phyloP scores from a whole-genome alignment of 129 eudicot genomes.

The Deinandra increscens region DNA sequence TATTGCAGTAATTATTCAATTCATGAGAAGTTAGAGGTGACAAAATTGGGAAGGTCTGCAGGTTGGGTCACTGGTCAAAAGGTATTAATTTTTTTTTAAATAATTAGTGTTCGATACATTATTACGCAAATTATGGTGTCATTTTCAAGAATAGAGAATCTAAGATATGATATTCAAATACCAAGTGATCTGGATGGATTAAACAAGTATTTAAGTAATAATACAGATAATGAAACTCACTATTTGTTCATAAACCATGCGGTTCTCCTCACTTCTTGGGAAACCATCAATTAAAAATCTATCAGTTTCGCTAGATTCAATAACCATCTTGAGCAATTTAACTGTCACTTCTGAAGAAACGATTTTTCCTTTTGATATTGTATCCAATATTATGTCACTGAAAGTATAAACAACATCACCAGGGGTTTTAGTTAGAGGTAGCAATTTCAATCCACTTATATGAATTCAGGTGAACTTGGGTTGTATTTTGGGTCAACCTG shows the following conservation, averaged over 20 bases:
- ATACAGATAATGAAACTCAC: conserved; percentile 52
- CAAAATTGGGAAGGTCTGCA: neutral
- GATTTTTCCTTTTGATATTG: conserved; percentile 75
- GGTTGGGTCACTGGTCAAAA: neutral
- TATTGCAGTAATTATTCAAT: neutral
- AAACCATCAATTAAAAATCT: conserved; percentile 86
- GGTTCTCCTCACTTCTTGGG: conserved; percentile 93
- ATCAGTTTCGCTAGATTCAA: conserved; percentile 48
- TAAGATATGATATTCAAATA: neutral
- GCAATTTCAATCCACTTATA: neutral
- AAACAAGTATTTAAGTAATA: neutral
- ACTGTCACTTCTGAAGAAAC: conserved; percentile 96
- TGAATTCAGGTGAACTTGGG: neutral
- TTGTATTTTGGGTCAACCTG: neutral
- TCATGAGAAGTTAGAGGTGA: neutral
- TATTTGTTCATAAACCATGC: conserved; percentile 64
- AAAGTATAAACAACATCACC: conserved; percentile 30
- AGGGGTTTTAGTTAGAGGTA: neutral
- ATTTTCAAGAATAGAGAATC: neutral
- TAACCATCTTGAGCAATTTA: conserved; percentile 59
- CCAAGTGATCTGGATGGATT: conserved; percentile 5
- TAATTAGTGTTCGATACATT: neutral
- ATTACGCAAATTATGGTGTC: neutral
- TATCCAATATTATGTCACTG: conserved; percentile 77
- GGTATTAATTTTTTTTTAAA: neutral